Evolutionary conservation across 2,329 filamentous ascomycete species (phyloP), one percentile per base, ranked within the genome.

Genomic region (Chaetomiaceae sp.): DNA sequence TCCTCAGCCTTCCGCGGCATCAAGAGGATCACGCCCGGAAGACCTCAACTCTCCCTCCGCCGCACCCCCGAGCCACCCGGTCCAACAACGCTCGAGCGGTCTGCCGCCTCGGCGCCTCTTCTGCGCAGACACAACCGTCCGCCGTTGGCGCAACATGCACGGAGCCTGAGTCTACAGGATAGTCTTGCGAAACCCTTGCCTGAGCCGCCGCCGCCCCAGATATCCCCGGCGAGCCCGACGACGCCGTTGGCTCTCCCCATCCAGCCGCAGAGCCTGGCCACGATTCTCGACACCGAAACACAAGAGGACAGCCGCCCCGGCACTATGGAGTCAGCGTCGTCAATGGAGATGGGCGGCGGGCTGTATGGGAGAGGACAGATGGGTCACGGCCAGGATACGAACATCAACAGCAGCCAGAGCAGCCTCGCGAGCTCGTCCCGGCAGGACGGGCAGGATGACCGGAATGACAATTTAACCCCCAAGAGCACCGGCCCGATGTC

Each of bases 161-260:
- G 77, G 59, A 77, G 74, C 61, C 57, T 80, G 65, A 83, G 75
- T 59, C 67, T 82, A 46, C 78, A 80, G 63, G 71, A 77, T 54
- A 82, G 79, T 61, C 78, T 83, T 58, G 74, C 75, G 61, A 83
- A 83, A 65, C 80, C 80, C 45, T 66, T 83, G 20, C 80, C 80
- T 33, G 73, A 76, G 56, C 72, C 79, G 22, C 78, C 80, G 23
- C 71, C 62, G 51, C 65, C 59, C 56, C 68, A 63, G 50, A 67
- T 67, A 44, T 73, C 64, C 15, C 69, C 68, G 27, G 61, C 61
- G 49, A 67, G 66, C 51, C 69, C 68, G 6, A 57, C 64, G 44
- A 68, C 67, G 6, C 69, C 69, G n/a, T 48, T 63, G 33, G 64
- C 59, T 17, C 53, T 51, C 37, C 65, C 59, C 42, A 55, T 56